Evolutionary conservation across 805 yeast genomes (phyloP), one percentile per base, ranked within the genome.

Genomic region (Diddensiella caesifluorescens): DNA sequence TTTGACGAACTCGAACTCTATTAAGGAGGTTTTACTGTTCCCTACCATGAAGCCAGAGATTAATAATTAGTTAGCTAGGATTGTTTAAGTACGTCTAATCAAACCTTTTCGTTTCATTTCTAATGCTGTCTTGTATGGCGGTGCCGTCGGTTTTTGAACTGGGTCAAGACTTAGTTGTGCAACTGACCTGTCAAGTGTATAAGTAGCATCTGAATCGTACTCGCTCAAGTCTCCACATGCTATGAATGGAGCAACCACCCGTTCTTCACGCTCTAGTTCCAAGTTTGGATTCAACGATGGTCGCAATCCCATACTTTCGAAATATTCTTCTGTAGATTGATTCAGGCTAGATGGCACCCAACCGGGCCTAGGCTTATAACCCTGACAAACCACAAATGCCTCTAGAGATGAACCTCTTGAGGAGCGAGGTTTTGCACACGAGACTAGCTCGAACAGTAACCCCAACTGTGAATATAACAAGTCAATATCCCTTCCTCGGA

Each of bases 1-100:
- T 74, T 78, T 92, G 71, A 92, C 97, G 49, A 80, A 92, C 69
- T 85, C 95, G 45, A 84, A 88, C 74, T 85, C 96, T 55, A 90
- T 90, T 62, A 87, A 96, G 80, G 98, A 90, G 73, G 97, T 90
- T 37, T 74, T 90, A 56, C 72, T 92, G 66, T 90, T 90, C 95
- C 98, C 98, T 67, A 89, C 97, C 49, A 86, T 90, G 79, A 92
- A 89, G 74, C 98, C 97, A 35, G 98, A 92, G 62, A 75, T 68
- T 49, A 56, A 57, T 38, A 54, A 54, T 46, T 53, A 53, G 27
- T 21, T 30, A 26, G 30, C 33, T 35, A 22, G 5, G 7, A 10
- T 16, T 6, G 21, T 35, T 26, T 22, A 36, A 6, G 33, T 36
- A 20, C 42, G 22, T n/a, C 49, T 38, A 4, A 77, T 56, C 47